Percentiles rank a stretch among this genome's conserved stretches.
Evolutionary conservation across 495 filamentous ascomycete species (phyloP).

Genomic region (Penicillium pancosmium): DNA sequence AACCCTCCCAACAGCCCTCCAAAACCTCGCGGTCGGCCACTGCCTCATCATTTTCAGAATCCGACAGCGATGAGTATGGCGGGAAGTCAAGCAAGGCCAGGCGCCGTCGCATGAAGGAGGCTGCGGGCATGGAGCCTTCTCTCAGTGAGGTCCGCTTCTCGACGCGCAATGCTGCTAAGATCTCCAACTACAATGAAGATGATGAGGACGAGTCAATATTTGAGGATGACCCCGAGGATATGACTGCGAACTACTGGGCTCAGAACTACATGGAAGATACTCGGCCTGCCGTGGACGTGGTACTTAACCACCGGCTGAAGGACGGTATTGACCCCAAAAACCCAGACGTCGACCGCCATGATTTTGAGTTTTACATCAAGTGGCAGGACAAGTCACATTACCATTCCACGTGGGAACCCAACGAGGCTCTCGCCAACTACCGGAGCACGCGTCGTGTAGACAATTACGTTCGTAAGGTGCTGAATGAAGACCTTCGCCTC

Average conservation of each 20-base stretch:
- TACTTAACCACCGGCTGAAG: conserved; percentile 81
- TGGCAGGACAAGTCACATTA: conserved; percentile 95
- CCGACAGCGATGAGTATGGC: conserved; percentile 70
- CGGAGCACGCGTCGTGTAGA: conserved; percentile 84
- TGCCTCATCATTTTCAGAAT: conserved; percentile 44
- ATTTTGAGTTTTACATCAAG: conserved; percentile 95
- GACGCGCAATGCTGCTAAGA: conserved; percentile 79
- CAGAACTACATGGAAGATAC: conserved; percentile 66
- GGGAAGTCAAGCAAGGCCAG: conserved; percentile 73
- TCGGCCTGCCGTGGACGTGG: conserved; percentile 80
- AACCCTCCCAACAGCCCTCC: conserved; percentile 43
- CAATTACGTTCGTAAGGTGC: conserved; percentile 86
- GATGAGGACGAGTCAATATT: conserved; percentile 75
- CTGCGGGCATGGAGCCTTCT: conserved; percentile 60
- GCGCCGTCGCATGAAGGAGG: conserved; percentile 63
- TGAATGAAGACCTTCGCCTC: conserved; percentile 73
- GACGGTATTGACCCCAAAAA: conserved; percentile 63
- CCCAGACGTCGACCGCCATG: conserved; percentile 64
- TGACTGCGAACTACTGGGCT: conserved; percentile 66
- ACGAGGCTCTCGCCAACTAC: conserved; percentile 65
- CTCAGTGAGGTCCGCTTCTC: conserved; percentile 85
- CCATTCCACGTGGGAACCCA: conserved; percentile 91
- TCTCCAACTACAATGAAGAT: conserved; percentile 88
- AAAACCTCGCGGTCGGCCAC: conserved; percentile 51
- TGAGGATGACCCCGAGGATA: conserved; percentile 64